Percentiles rank a stretch among this genome's conserved stretches.
These are phyloP conservation scores for Gaeumannomyces sp. DNA, from an alignment of 2,329 filamentous ascomycete genomes.

Conservation along the genomic window DNA sequence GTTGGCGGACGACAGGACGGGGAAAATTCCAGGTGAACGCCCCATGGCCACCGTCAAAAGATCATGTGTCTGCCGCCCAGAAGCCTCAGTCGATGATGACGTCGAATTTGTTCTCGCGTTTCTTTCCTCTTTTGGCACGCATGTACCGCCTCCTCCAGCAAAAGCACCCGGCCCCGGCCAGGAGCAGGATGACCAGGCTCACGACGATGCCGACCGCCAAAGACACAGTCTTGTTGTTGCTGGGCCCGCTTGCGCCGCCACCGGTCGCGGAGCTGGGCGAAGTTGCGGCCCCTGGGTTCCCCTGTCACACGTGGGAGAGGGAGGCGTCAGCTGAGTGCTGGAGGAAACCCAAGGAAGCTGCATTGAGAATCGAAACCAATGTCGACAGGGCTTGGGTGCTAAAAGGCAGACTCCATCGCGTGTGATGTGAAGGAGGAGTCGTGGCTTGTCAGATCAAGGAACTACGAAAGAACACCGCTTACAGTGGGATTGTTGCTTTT, in stretches of 20 bases:
- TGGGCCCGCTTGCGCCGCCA: background rate
- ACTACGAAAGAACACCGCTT: background rate
- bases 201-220: background rate
- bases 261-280: background rate
- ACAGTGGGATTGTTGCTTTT: background rate
- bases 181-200: background rate
- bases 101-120: slow-evolving; percentile 1
- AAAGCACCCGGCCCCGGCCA: background rate
- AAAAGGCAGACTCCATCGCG: too few species aligned
- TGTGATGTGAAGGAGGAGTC: too few species aligned
- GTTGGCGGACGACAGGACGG: too few species aligned
- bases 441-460: too few species aligned
- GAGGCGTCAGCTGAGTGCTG: background rate
- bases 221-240: background rate
- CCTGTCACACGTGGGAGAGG: background rate
- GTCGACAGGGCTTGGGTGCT: background rate
- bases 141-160: slow-evolving; percentile 1
- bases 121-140: background rate
- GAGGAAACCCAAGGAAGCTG: background rate
- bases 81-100: background rate
- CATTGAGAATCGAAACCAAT: background rate
- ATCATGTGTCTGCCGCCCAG: background rate
- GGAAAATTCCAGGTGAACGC: too few species aligned
- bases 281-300: background rate
- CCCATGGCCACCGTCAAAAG: background rate